These are phyloP conservation scores for Tolypocladium tundrense DNA, from an alignment of 2,329 filamentous ascomycete species.

Conservation along the genomic window DNA sequence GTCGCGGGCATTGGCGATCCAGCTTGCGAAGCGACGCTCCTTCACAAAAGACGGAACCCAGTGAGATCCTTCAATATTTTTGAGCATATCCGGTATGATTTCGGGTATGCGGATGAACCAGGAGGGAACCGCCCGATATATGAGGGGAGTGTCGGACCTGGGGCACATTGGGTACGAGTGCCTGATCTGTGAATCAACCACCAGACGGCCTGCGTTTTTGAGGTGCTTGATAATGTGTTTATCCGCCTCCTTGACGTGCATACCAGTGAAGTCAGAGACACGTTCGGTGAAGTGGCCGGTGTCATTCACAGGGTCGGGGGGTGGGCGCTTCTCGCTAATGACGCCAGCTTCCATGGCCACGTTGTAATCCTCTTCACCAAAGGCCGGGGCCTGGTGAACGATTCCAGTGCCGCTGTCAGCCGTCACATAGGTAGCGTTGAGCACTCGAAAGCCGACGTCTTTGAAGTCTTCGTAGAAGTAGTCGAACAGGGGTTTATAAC, in stretches of 20 bases:
- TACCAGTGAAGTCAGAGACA: constrained; percentile 71
- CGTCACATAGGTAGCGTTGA: constrained; percentile 80
- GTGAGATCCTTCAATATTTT: constrained; percentile 78
- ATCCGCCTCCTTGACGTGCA: constrained; percentile 86
- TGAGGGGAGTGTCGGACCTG: constrained; percentile 88
- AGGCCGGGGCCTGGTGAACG: constrained; percentile 87
- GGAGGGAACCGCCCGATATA: constrained; percentile 82
- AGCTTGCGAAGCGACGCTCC: constrained; percentile 81
- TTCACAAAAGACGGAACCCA: constrained; percentile 91
- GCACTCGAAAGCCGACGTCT: constrained; percentile 68
- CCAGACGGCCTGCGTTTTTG: constrained; percentile 63
- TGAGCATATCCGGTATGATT: constrained; percentile 78
- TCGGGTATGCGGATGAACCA: constrained; percentile 90
- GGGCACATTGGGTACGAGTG: constrained; percentile 94
- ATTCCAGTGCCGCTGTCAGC: constrained; percentile 86
- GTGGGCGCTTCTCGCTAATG: constrained; percentile 63
- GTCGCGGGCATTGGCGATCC: constrained; percentile 84
- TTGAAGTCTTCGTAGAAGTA: constrained; percentile 89
- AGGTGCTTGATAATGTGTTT: constrained; percentile 87
- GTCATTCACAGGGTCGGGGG: constrained; percentile 89
- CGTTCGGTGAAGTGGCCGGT: constrained; percentile 68
- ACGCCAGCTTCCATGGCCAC: constrained; percentile 67
- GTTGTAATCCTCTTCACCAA: constrained; percentile 93
- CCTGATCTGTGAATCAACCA: constrained; percentile 77
- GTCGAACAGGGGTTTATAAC: constrained; percentile 78